These are phyloP conservation scores for Mikania micrantha DNA, from an alignment of 129 eudicot species.

Conservation along the genomic window DNA sequence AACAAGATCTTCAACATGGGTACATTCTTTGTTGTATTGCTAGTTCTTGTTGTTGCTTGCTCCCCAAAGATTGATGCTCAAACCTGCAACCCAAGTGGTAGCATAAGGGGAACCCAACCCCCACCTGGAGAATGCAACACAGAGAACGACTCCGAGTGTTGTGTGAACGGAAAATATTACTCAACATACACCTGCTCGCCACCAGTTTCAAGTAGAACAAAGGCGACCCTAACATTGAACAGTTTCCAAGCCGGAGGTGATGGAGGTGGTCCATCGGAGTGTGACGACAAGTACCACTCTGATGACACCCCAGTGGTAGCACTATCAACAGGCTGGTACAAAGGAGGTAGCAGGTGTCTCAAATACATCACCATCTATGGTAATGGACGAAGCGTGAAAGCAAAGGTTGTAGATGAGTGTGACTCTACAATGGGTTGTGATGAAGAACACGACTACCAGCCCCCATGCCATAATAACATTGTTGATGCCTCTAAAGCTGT, in stretches of 20 bases:
- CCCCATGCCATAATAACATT: constrained; percentile 33
- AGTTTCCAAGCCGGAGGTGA: constrained; percentile 27
- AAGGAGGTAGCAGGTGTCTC: constrained; percentile 14
- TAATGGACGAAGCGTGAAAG: constrained; percentile 22
- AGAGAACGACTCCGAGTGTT: constrained; percentile 28
- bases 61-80: neutral
- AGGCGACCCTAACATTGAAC: constrained; percentile 34
- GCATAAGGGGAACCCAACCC: constrained; percentile 15
- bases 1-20: neutral
- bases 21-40: neutral
- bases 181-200: constrained; percentile 31
- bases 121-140: constrained; percentile 23
- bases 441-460: constrained; percentile 38
- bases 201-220: constrained; percentile 14
- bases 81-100: constrained; percentile 21
- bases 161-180: constrained; percentile 27
- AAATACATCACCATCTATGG: constrained; percentile 14
- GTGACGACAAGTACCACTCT: constrained; percentile 14
- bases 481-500: constrained; percentile 39
- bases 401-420: constrained; percentile 25
- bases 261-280: constrained; percentile 13
- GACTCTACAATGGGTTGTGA: constrained; percentile 32
- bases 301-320: constrained; percentile 12
- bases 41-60: neutral
- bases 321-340: constrained; percentile 22